Evolutionary conservation across 495 filamentous ascomycete genomes (phyloP), one percentile per base, ranked within the genome.

Genomic region (Penicillium psychrofluorescens): DNA sequence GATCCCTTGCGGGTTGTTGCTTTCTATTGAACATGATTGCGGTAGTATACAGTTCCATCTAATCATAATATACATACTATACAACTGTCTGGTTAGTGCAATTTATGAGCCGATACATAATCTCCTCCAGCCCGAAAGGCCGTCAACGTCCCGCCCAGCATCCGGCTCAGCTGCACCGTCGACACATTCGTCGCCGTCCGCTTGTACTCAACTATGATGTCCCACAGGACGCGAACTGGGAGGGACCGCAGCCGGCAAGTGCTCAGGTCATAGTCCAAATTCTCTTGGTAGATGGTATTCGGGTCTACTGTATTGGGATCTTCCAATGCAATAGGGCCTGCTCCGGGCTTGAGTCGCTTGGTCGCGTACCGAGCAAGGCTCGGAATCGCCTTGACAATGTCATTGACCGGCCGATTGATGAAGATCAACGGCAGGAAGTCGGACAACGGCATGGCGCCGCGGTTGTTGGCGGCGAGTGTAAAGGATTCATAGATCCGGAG

Each of bases 221-320:
- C 64, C 61, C 62, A 58, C 6, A 71, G n/a, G 0, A 56, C 49
- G 0, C 15, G 7, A 6, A 38, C 13, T 0, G 59, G 48, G 4
- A 71, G 43, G 11, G 28, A 28, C 1, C 59, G 58, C 2, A 59
- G 8, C n/a, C 59, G 58, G 11, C 56, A 45, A 1, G 52, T 52
- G n/a, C 45, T 57, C 0, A 71, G 42, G 32, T 70, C 66, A 44
- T 70, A 71, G 34, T 70, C 56, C 5, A 68, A 41, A 28, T 66
- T 63, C 13, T 60, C 56, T 38, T 67, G 63, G 50, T 54, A 66
- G 31, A 45, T 52, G 5, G 41, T n/a, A 1, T 38, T 41, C 0
- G 64, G 52, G 32, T 67, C 61, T 0, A 34, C 47, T 6, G 46
- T 28, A 7, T 37, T 29, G 22, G 46, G 44, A 13, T 44, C 40